These are phyloP conservation scores for Sugiyamaella chiloensis DNA, from an alignment of 805 yeast genomes.

Conservation along the genomic window DNA sequence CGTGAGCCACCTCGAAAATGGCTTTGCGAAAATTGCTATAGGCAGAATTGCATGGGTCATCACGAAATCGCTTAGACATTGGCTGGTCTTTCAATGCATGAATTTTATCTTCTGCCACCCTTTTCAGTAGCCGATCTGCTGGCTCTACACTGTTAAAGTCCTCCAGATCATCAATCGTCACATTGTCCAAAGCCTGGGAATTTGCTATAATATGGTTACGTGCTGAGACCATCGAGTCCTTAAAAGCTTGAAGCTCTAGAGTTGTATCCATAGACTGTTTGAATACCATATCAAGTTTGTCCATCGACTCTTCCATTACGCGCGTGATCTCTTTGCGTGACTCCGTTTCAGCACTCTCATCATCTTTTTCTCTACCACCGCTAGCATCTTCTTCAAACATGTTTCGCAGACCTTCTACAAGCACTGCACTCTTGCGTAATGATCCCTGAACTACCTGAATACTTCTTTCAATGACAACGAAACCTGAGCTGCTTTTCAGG, in stretches of 20 bases:
- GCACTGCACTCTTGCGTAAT: background rate
- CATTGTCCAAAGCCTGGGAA: background rate
- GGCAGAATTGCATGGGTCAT: background rate
- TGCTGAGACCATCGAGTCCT: background rate
- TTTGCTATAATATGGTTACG: background rate
- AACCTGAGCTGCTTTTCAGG: background rate
- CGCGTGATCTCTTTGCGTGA: background rate
- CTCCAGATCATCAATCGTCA: background rate
- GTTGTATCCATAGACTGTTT: slow-evolving; percentile 5
- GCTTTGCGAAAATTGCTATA: slow-evolving; percentile 16
- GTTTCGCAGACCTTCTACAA: background rate
- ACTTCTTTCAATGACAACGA: background rate
- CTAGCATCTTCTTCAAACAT: background rate
- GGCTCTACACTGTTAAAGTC: background rate
- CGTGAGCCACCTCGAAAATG: slow-evolving; percentile 19
- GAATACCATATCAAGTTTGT: slow-evolving; percentile 1
- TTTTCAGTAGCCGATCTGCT: background rate
- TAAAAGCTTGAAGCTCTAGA: background rate
- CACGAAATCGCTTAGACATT: background rate
- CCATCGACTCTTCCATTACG: background rate
- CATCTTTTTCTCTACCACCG: background rate
- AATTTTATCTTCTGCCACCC: background rate
- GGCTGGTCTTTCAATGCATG: background rate
- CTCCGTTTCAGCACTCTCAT: background rate
- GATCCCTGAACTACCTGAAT: background rate